Conservation (phyloP, 2,329 filamentous ascomycete species). For the Cladosporium velox region DNA sequence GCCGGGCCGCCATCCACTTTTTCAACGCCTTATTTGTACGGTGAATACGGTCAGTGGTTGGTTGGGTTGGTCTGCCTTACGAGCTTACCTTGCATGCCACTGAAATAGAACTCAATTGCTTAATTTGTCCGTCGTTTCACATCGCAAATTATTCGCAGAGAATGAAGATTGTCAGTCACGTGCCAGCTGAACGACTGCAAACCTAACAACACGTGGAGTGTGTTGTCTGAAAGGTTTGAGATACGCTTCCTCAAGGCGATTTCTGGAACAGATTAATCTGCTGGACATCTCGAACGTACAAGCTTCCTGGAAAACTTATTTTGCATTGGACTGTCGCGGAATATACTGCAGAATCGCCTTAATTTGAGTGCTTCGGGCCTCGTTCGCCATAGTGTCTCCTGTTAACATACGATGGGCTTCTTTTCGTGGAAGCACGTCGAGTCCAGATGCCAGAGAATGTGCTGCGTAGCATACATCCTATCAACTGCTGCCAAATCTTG, state of each 20-base stretch:
- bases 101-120: neutral
- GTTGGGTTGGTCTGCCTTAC: neutral
- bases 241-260: neutral
- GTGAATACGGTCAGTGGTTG: neutral
- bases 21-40: neutral
- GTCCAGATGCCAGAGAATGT: neutral
- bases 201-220: neutral
- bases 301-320: neutral
- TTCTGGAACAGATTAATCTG: neutral
- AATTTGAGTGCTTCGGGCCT: neutral
- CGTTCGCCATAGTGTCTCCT: neutral
- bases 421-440: neutral
- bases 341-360: neutral
- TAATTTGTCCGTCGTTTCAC: neutral
- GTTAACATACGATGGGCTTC: neutral
- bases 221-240: neutral
- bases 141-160: neutral
- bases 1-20: constrained; percentile 4
- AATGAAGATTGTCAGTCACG: neutral
- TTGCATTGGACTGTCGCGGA: neutral
- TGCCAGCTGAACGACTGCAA: neutral
- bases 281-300: neutral
- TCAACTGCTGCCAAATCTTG: neutral
- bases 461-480: neutral
- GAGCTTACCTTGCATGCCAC: neutral